phyloP scores from a whole-genome alignment of 208 protist genomes.

The Leishmania lainsoni region DNA sequence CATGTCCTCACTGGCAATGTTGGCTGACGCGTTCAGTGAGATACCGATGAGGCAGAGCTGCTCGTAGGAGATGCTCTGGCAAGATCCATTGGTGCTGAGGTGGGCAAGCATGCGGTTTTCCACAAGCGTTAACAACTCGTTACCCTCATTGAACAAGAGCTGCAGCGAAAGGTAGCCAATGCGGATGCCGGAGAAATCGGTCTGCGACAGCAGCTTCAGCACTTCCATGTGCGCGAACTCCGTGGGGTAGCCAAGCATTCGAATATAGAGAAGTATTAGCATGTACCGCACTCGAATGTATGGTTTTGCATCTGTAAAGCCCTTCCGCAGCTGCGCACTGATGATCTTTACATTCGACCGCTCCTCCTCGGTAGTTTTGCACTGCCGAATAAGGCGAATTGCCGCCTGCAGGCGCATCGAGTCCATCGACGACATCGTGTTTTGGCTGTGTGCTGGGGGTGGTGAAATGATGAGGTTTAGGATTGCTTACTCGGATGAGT shows the following conservation, averaged over 20 bases:
- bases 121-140: conserved; percentile 98
- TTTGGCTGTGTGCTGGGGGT: not conserved
- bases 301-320: conserved; percentile 92
- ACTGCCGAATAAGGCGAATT: conserved; percentile 96
- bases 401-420: conserved; percentile 94
- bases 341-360: conserved; percentile 96
- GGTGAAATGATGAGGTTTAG: not conserved
- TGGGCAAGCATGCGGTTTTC: conserved; percentile 98
- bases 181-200: conserved; percentile 97
- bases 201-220: conserved; percentile 96
- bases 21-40: conserved; percentile 97
- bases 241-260: conserved; percentile 99
- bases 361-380: conserved; percentile 98
- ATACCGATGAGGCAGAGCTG: conserved; percentile 92
- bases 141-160: conserved; percentile 97
- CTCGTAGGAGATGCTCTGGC: conserved; percentile 40
- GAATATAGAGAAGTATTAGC: conserved; percentile 99
- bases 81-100: conserved; percentile 52
- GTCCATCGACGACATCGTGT: conserved; percentile 70
- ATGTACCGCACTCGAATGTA: conserved; percentile 97
- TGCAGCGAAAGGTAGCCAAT: conserved; percentile 97
- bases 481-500: not conserved
- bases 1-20: conserved; percentile 97
- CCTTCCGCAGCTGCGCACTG: conserved; percentile 94
- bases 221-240: conserved; percentile 99